A percentile compares a stretch with the other conserved stretches of the same genome.
Evolutionary conservation across 106 monocot species (phyloP).

Genomic region (Dioscorea zingiberensis): DNA sequence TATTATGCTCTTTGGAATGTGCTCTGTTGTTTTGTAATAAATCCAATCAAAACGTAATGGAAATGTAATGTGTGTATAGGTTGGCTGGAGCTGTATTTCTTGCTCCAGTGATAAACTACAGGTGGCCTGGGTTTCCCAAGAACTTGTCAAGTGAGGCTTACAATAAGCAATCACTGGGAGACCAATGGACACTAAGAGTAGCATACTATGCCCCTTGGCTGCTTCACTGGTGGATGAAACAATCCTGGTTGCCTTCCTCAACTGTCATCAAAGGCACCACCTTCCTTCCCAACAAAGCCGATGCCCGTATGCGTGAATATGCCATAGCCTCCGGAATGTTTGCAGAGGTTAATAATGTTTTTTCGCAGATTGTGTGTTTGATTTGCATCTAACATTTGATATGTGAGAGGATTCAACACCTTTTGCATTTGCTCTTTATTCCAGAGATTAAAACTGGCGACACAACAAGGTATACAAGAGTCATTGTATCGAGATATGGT

Average conservation of each 20-base stretch:
- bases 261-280: constrained; percentile 42
- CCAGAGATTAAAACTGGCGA: constrained; percentile 44
- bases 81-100: constrained; percentile 60
- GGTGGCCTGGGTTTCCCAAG: constrained; percentile 56
- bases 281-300: constrained; percentile 38
- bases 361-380: neutral
- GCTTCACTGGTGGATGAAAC: constrained; percentile 80
- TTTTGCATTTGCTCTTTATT: neutral
- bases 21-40: no score
- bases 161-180: constrained; percentile 33
- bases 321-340: constrained; percentile 13
- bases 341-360: constrained; percentile 20
- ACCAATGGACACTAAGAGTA: constrained; percentile 59
- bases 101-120: constrained; percentile 62
- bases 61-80: constrained; percentile 13
- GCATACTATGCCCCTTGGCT: constrained; percentile 63
- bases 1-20: no score
- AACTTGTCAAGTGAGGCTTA: constrained; percentile 24
- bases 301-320: constrained; percentile 20
- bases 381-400: no score
- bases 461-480: constrained; percentile 68
- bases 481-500: constrained; percentile 57
- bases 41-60: no score
- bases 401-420: no score
- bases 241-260: constrained; percentile 60